These are phyloP conservation scores for Chloris gayana DNA, from an alignment of 176 grass and related monocot genomes.

Conservation along the genomic window DNA sequence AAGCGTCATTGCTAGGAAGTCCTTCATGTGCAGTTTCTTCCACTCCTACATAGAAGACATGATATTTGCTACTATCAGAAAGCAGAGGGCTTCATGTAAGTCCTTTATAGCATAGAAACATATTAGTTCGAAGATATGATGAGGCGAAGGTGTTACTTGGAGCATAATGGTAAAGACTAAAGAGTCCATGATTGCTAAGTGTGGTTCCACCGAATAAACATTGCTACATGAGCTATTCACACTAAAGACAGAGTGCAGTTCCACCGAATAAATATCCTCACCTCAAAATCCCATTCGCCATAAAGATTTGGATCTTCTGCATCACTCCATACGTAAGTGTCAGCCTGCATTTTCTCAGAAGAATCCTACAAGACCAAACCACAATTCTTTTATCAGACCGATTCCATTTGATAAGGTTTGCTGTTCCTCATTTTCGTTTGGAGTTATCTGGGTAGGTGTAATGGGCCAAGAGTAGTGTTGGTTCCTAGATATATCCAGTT, in stretches of 20 bases:
- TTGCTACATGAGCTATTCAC: neutral
- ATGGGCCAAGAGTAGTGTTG: too few species aligned
- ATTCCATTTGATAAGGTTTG: neutral
- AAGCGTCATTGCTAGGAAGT: conserved; percentile 76
- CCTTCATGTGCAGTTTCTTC: conserved; percentile 69
- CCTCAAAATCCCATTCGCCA: conserved; percentile 98
- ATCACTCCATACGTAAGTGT: conserved; percentile 81
- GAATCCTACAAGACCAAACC: conserved; percentile 51
- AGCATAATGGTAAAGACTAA: neutral
- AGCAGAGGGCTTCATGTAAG: neutral
- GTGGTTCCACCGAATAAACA: neutral
- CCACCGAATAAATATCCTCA: conserved; percentile 17
- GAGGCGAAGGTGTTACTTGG: neutral
- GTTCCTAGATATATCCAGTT: too few species aligned
- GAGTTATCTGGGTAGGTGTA: too few species aligned
- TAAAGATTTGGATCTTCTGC: conserved; percentile 75
- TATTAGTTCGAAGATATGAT: neutral
- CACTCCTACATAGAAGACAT: conserved; percentile 56
- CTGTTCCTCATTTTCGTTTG: too few species aligned
- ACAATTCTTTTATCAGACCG: conserved; percentile 30
- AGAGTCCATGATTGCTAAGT: neutral
- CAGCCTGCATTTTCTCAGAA: conserved; percentile 62
- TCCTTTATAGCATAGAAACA: neutral
- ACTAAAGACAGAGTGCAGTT: neutral
- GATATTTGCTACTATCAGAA: neutral